These are phyloP conservation scores for Phytomonas francai DNA, from an alignment of 208 protist genomes.

Conservation along the genomic window DNA sequence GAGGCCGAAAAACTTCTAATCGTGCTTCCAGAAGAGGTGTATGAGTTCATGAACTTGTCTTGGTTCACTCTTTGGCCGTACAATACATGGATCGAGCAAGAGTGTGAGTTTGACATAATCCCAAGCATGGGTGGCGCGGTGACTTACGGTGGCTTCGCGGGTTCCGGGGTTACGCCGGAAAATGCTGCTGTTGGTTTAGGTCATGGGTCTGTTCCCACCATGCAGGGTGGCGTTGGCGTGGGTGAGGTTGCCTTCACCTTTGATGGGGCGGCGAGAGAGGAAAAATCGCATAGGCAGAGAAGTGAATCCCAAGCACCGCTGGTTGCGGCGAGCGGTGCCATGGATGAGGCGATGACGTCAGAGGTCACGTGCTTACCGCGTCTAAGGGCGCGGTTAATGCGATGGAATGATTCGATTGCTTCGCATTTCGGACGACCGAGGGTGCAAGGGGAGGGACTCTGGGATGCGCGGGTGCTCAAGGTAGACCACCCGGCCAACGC, in stretches of 20 bases:
- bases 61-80: conserved; percentile 42
- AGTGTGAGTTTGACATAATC: conserved; percentile 64
- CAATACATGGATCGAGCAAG: conserved; percentile 28
- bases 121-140: conserved; percentile 9
- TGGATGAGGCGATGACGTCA: neutral
- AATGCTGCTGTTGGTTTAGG: neutral
- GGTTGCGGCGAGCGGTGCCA: conserved; percentile 1
- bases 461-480: conserved; percentile 62
- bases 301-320: neutral
- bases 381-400: neutral
- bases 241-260: no score
- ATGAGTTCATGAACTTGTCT: conserved; percentile 42
- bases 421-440: neutral
- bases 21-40: conserved; percentile 71
- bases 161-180: neutral
- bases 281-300: conserved; percentile 5
- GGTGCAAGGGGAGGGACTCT: conserved; percentile 15
- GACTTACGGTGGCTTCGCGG: neutral
- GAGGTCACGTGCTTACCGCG: neutral
- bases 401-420: neutral
- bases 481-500: conserved; percentile 84
- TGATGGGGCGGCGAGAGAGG: no score
- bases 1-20: conserved; percentile 26
- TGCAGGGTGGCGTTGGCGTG: no score
- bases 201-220: no score